Percentiles rank a stretch among this genome's conserved stretches.
phyloP scores from a whole-genome alignment of 495 filamentous ascomycete genomes.

The Jackrogersella minutella region DNA sequence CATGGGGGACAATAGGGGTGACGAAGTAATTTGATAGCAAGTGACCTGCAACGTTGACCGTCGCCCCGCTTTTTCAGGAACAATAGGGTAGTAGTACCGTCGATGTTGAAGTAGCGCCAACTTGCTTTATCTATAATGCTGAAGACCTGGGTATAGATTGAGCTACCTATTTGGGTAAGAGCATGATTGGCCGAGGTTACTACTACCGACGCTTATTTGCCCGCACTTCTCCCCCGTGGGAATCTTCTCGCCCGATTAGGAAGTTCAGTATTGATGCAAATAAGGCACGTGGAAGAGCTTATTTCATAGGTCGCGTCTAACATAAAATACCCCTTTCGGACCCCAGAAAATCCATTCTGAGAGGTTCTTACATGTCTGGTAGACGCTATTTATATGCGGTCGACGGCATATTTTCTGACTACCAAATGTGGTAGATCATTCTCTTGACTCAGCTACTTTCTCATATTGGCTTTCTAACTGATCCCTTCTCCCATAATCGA shows the following conservation, averaged over 20 bases:
- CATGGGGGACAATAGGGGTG: slow-evolving; percentile 5
- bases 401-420: no score
- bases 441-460: no score
- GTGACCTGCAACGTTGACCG: slow-evolving; percentile 33
- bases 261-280: not conserved
- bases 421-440: no score
- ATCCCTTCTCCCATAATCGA: no score
- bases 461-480: no score
- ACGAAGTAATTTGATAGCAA: slow-evolving; percentile 11
- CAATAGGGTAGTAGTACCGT: slow-evolving; percentile 26
- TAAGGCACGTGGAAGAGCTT: no score
- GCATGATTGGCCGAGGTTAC: slow-evolving; percentile 3
- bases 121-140: slow-evolving; percentile 17
- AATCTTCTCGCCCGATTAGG: not conserved
- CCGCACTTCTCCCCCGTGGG: not conserved
- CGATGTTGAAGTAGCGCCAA: slow-evolving; percentile 10
- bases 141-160: not conserved
- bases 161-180: slow-evolving; percentile 29
- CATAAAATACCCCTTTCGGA: no score
- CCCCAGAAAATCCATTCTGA: no score
- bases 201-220: not conserved
- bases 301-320: no score
- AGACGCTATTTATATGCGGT: no score
- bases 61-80: slow-evolving; percentile 27
- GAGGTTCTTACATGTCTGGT: no score